phyloP scores from a whole-genome alignment of 768 basidiomycete genomes.

The Suillus cothurnatus region DNA sequence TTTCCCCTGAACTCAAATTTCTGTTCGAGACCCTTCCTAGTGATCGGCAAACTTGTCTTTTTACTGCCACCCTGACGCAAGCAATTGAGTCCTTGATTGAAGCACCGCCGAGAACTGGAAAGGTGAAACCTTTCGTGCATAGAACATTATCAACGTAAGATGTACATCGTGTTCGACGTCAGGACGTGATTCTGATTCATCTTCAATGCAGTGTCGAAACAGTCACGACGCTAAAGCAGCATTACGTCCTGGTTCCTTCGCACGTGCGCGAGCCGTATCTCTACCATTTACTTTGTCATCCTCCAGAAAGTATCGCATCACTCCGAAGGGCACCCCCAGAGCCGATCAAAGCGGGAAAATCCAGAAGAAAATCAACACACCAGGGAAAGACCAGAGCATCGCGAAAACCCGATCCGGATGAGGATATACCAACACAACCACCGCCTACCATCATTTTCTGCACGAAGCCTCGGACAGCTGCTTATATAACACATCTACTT shows the following conservation, averaged over 20 bases:
- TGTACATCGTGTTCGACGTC: not conserved
- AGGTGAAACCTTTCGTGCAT: slow-evolving; percentile 85
- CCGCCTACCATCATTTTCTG: slow-evolving; percentile 98
- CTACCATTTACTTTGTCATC: slow-evolving; percentile 86
- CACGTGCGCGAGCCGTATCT: slow-evolving; percentile 94
- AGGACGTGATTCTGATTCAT: slow-evolving; percentile 12
- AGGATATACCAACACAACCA: slow-evolving; percentile 65
- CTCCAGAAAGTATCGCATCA: slow-evolving; percentile 74
- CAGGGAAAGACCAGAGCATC: slow-evolving; percentile 30
- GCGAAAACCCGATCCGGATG: slow-evolving; percentile 32
- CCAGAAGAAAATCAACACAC: slow-evolving; percentile 25
- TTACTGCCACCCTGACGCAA: slow-evolving; percentile 92
- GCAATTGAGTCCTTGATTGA: slow-evolving; percentile 79
- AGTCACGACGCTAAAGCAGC: slow-evolving; percentile 83
- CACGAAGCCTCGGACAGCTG: slow-evolving; percentile 81
- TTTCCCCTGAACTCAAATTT: slow-evolving; percentile 80
- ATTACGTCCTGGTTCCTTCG: slow-evolving; percentile 90
- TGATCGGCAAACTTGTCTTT: slow-evolving; percentile 93
- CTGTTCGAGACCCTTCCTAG: slow-evolving; percentile 78
- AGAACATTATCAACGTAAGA: slow-evolving; percentile 73
- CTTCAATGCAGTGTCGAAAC: slow-evolving; percentile 71
- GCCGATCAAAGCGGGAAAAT: slow-evolving; percentile 37
- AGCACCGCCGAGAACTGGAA: slow-evolving; percentile 76
- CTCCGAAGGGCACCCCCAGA: slow-evolving; percentile 68
- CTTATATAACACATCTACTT: slow-evolving; percentile 81